Evolutionary conservation across 139 green algal genomes (phyloP).

Genomic region (Chlorella sp.): DNA sequence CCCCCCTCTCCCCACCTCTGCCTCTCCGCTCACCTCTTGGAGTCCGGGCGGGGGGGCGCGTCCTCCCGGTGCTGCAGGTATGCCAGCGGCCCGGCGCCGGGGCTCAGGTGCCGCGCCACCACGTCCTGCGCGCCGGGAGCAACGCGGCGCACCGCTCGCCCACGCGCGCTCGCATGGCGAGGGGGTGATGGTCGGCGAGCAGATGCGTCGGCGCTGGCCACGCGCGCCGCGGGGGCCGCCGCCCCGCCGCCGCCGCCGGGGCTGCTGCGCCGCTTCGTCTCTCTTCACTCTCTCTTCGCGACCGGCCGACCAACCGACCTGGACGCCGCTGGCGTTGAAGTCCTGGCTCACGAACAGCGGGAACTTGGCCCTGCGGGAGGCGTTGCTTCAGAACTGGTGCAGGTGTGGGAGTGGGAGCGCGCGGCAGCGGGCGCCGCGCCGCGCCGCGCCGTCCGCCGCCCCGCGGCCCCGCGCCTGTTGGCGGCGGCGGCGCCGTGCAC

Average conservation of each 20-base stretch:
- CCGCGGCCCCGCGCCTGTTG: slow-evolving; percentile 27
- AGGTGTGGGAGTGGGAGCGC: neutral
- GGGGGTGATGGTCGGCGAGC: neutral
- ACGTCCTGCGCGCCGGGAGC: no score
- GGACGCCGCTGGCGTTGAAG: slow-evolving; percentile 16
- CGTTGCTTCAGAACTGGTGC: neutral
- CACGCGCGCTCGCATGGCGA: neutral
- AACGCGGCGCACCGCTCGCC: no score
- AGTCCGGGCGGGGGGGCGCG: no score
- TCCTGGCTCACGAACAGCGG: slow-evolving; percentile 61
- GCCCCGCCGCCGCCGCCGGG: no score
- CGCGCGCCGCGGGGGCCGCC: no score
- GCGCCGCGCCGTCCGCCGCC: neutral
- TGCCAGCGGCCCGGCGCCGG: neutral
- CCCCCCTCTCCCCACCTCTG: no score
- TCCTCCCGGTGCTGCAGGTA: neutral
- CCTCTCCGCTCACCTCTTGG: no score
- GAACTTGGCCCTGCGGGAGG: slow-evolving; percentile 42
- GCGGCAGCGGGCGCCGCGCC: neutral
- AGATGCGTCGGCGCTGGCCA: neutral
- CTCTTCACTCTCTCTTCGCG: neutral
- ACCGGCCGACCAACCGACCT: neutral
- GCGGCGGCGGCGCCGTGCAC: slow-evolving; percentile 14
- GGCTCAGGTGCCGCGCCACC: neutral
- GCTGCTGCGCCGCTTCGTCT: neutral